Conservation (phyloP, 495 filamentous ascomycete species). For the Talaromyces nanjingensis region DNA sequence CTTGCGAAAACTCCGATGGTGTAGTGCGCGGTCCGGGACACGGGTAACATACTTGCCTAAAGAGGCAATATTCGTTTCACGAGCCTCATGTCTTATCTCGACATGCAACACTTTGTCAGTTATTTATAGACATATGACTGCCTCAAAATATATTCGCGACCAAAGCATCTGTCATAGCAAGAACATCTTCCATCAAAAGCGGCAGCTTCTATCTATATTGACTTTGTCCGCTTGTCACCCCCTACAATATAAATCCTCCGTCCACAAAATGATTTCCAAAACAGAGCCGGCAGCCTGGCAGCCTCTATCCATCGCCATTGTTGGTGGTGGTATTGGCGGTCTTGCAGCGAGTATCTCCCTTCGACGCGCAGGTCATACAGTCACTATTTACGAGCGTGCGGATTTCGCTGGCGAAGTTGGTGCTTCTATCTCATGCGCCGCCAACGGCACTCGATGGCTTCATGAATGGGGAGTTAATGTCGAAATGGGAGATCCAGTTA, state of each 20-base stretch:
- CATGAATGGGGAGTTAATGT: conserved; percentile 39
- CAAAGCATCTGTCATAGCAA: neutral
- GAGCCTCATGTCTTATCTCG: neutral
- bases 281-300: conserved; percentile 18
- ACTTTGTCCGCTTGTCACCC: neutral
- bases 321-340: conserved; percentile 66
- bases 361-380: conserved; percentile 56
- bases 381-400: conserved; percentile 40
- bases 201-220: neutral
- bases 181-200: neutral
- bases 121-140: neutral
- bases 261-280: neutral
- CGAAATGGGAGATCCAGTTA: conserved; percentile 38
- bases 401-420: conserved; percentile 39
- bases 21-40: conserved; percentile 4
- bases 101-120: neutral
- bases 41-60: conserved; percentile 6
- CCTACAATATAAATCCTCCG: neutral
- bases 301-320: conserved; percentile 43
- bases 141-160: neutral
- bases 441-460: conserved; percentile 39
- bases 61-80: neutral
- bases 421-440: conserved; percentile 37
- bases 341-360: conserved; percentile 57
- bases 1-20: neutral